Conservation (phyloP, 1,284 basidiomycete species). For the Ceratorhiza oryzae-sativae region DNA sequence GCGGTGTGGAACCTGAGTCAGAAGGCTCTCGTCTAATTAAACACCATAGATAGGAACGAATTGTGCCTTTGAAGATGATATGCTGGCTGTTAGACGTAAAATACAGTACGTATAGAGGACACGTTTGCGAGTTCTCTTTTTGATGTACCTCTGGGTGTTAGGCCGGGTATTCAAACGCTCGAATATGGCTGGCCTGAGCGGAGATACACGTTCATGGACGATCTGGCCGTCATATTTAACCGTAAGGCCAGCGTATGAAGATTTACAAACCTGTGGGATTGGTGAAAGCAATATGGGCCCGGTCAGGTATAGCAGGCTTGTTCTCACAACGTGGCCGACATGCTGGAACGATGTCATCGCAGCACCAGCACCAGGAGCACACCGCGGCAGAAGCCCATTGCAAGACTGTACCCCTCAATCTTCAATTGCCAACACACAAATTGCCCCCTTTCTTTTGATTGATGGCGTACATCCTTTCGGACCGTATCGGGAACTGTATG, state of each 20-base stretch:
- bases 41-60: conserved; percentile 22
- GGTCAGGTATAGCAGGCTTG: background rate
- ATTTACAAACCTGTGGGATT: background rate
- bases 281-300: background rate
- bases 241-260: background rate
- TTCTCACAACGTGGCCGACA: background rate
- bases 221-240: conserved; percentile 3
- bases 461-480: background rate
- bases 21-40: conserved; percentile 18
- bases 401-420: background rate
- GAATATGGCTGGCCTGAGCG: background rate
- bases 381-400: background rate
- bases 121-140: conserved; percentile 20
- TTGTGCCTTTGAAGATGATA: background rate
- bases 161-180: background rate
- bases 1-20: conserved; percentile 2
- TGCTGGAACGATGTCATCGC: background rate
- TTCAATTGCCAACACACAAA: background rate
- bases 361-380: background rate
- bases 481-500: background rate
- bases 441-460: background rate
- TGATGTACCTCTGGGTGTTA: background rate
- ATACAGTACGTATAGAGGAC: background rate
- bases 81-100: background rate
- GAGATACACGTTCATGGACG: background rate